Evolutionary conservation across 2,329 filamentous ascomycete species (phyloP).

Genomic region (Geoglossum cookeanum): DNA sequence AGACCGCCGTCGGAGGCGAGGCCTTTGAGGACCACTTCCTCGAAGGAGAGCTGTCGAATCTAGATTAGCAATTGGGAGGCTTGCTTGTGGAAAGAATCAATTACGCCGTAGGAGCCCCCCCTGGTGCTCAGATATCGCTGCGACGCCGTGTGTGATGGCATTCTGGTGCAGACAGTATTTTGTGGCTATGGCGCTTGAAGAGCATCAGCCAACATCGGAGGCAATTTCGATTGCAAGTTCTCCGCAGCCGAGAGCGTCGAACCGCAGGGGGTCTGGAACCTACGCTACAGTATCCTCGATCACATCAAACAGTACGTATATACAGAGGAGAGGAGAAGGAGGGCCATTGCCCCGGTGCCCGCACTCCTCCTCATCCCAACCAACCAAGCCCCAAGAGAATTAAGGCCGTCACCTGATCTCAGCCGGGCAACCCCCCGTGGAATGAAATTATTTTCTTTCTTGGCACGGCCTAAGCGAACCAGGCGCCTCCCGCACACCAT

Average conservation of each 20-base stretch:
- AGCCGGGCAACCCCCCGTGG: not conserved
- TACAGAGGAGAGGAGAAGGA: too few relatives aligned
- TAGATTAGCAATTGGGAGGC: slow-evolving; percentile 9
- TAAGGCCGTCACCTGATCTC: not conserved
- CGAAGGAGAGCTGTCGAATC: slow-evolving; percentile 58
- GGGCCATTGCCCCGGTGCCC: too few relatives aligned
- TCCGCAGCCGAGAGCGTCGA: too few relatives aligned
- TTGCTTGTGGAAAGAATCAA: slow-evolving; percentile 10
- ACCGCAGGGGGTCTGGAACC: too few relatives aligned
- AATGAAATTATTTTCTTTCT: not conserved
- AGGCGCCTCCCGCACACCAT: not conserved
- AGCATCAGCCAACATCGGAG: too few relatives aligned
- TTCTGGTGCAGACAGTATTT: slow-evolving; percentile 7
- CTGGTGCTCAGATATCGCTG: slow-evolving; percentile 44
- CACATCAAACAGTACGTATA: too few relatives aligned
- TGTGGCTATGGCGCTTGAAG: too few relatives aligned
- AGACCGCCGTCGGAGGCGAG: slow-evolving; percentile 73
- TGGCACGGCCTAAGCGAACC: not conserved
- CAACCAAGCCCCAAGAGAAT: too few relatives aligned
- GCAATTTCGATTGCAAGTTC: too few relatives aligned
- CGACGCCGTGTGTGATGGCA: slow-evolving; percentile 31
- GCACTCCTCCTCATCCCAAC: too few relatives aligned
- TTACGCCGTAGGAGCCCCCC: slow-evolving; percentile 42
- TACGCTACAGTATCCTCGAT: too few relatives aligned
- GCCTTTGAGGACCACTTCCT: slow-evolving; percentile 77